Evolutionary conservation across 495 filamentous ascomycete genomes (phyloP), one percentile per base, ranked within the genome.

Genomic region (Lepraria neglecta): DNA sequence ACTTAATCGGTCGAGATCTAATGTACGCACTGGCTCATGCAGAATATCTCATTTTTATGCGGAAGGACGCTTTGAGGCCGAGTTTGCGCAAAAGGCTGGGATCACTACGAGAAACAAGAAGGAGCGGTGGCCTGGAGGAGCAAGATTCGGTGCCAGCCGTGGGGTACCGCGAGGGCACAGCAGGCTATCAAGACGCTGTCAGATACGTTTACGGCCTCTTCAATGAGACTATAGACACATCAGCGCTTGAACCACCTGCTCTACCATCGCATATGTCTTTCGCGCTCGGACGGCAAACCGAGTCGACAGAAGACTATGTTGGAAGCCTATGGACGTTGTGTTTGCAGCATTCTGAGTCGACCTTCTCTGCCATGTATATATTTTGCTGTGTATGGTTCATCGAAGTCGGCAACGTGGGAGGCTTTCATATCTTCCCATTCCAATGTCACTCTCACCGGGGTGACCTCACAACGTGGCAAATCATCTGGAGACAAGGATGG

Each of bases 1-100:
- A 59, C 5, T 50, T 59, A 11, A 59, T 59, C 24, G 57, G 57
- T 19, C 57, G 57, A 31, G 57, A 59, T 59, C n/a, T 59, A 10
- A 50, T 59, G 57, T 59, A 46, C 27, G 57, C 57, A 28, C 44
- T 59, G 19, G 57, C 57, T 31, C 57, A 59, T 43, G 43, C 57
- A 14, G 57, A 59, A 31, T 59, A 59, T 21, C 57, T 59, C 17
- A 59, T 59, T 50, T 59, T 59, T 5, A 59, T 59, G 43, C 57
- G 57, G 15, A 59, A 59, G 46, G 31, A 48, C 31, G 19, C n/a
- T 7, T 33, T 50, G n/a, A 19, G 12, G 19, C 19, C 43, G n/a
- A 17, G 19, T 14, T 50, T 59, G 43, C 57, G 57, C 11, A 33
- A 30, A 21, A 35, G 19, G 17, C 27, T 59, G 7, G 43, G 57